Base-by-base conservation (phyloP, 164 flowering plant species). In the Dillenia suffruticosa region DNA sequence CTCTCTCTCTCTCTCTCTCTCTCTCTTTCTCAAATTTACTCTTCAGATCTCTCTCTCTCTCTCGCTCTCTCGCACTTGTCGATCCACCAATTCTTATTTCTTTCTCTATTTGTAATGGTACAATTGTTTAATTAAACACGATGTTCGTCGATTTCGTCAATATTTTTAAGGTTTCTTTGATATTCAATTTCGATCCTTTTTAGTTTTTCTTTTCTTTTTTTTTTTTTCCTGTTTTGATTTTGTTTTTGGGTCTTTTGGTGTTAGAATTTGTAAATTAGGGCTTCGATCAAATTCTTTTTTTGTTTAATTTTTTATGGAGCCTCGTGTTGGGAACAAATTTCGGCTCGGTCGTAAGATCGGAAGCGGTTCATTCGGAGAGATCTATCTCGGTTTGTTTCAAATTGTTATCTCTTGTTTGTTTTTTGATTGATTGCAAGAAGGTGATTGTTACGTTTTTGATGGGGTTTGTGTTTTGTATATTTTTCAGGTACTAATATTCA, bases 301-400 rank as follows among this genome's bases (percentile, higher is more conserved):
- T 64, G 49, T n/a, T 9, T 57, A 14, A 40, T 26, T 19, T 51
- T 22, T 63, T 55, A 90, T 90, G 97, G 94, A 90, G 79, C 87
- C 94, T 61, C 90, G 94, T 40, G 92, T 90, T 9, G 92, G 92
- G 58, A 87, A 86, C 72, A 90, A 86, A 78, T 90, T 76, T 63
- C 79, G 90, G 49, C 81, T 90, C 15, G 94, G 97, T 61, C 82
- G 97, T 58, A 90, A 90, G 81, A 88, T 90, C 70, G 97, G 97
- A 45, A 86, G 94, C 73, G 97, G 97, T 14, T 90, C 97, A 4
- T 90, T 88, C 54, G 97, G 97, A 10, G 97, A 90, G 83, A 90
- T 90, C 84, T 88, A 86, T 74, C 78, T 86, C 1, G 97, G 97
- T 90, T 68, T 9, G 81, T 74, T 56, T 50, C n/a, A 11, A 14